phyloP scores from a whole-genome alignment of 2,329 filamentous ascomycete species.

The Pseudogymnoascus sp. region DNA sequence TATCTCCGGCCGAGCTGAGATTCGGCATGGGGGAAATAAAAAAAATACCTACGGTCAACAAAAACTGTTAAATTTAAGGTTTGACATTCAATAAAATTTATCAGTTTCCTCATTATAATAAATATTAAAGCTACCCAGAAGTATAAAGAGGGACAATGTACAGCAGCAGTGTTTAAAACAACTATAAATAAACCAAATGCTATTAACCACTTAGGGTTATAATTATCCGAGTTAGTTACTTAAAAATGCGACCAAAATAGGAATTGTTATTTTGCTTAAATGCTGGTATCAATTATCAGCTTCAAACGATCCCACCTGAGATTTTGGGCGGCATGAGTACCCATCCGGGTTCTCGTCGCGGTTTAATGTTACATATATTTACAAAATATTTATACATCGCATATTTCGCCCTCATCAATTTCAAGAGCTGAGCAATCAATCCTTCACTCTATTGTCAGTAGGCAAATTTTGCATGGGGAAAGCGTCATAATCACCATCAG shows the following conservation, averaged over 20 bases:
- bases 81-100: background rate
- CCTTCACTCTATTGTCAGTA: too few relatives aligned
- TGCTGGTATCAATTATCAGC: background rate
- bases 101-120: background rate
- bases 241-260: background rate
- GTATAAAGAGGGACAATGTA: too few relatives aligned
- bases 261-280: background rate
- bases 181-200: background rate
- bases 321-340: background rate
- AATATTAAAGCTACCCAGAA: too few relatives aligned
- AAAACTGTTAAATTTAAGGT: background rate
- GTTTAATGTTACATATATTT: background rate
- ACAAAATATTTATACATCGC: background rate
- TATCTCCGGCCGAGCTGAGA: background rate
- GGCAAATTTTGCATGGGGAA: background rate
- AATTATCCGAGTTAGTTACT: background rate
- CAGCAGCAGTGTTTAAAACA: background rate
- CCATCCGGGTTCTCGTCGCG: background rate
- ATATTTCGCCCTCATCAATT: background rate
- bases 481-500: background rate
- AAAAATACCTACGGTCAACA: too few relatives aligned
- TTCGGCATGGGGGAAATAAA: background rate
- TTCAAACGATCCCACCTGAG: background rate
- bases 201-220: background rate
- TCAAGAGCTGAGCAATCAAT: background rate